A percentile compares a stretch with the other conserved stretches of the same genome.
Conservation (phyloP, 2,329 filamentous ascomycete species). For the Nannizziopsis arthrosporioides region DNA sequence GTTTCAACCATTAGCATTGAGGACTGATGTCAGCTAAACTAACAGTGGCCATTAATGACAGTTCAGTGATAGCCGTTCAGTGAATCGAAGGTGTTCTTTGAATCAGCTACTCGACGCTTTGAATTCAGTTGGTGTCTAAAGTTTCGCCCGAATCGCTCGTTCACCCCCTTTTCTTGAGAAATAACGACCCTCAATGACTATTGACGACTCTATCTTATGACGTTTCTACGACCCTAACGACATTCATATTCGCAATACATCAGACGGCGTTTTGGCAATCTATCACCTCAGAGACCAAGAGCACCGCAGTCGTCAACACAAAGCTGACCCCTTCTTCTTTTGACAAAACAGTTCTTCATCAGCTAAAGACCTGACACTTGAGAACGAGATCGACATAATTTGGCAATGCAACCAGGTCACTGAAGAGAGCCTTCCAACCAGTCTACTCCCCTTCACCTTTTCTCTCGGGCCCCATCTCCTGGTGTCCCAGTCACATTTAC, state of each 20-base stretch:
- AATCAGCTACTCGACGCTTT: neutral
- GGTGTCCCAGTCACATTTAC: neutral
- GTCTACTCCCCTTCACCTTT: no score
- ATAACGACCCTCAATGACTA: slow-evolving; percentile 6
- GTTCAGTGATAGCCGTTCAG: neutral
- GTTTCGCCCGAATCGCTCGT: neutral
- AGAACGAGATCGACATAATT: neutral
- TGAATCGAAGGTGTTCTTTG: no score
- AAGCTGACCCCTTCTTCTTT: neutral
- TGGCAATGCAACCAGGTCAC: neutral
- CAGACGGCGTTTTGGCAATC: neutral
- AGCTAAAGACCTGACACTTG: neutral
- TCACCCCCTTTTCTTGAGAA: neutral
- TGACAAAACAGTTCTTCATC: neutral
- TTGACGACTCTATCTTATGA: slow-evolving; percentile 7
- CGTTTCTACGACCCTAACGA: slow-evolving; percentile 3
- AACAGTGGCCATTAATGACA: neutral
- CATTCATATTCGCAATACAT: neutral
- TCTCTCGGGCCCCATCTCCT: no score
- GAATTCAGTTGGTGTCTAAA: neutral
- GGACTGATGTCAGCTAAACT: no score
- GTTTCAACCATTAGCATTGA: no score
- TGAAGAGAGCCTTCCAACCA: no score
- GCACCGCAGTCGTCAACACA: neutral
- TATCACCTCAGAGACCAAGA: neutral